phyloP scores from a whole-genome alignment of 306 rosid species.

The Carpinus viminea region DNA sequence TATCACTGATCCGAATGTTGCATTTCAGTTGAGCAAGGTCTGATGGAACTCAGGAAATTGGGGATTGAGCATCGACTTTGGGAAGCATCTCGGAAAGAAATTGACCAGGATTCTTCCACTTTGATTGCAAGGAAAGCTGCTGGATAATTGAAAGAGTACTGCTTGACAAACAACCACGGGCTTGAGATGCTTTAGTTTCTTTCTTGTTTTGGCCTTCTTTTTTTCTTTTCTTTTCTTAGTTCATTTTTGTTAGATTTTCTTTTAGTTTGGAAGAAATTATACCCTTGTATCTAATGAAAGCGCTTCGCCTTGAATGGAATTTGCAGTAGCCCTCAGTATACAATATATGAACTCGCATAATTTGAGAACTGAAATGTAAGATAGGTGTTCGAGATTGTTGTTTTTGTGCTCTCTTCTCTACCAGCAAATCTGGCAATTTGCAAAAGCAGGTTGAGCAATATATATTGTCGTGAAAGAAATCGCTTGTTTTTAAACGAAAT shows the following conservation, averaged over 20 bases:
- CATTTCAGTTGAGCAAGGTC: constrained; percentile 86
- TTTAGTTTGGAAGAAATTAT: not conserved
- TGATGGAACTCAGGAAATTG: constrained; percentile 75
- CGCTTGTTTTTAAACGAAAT: no score
- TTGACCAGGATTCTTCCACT: constrained; percentile 47
- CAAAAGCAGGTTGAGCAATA: no score
- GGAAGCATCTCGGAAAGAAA: constrained; percentile 88
- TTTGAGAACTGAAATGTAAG: no score
- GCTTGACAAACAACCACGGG: constrained; percentile 5
- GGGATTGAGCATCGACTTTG: constrained; percentile 91
- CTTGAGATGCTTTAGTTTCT: not conserved
- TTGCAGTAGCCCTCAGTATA: not conserved
- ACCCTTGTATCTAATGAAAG: not conserved
- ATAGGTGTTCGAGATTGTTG: no score
- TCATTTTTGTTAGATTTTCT: not conserved
- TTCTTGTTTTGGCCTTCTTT: not conserved
- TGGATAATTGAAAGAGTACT: constrained; percentile 10
- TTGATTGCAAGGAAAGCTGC: constrained; percentile 19
- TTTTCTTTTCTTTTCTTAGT: not conserved
- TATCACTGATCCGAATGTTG: constrained; percentile 19
- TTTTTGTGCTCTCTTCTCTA: no score
- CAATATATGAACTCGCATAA: not conserved
- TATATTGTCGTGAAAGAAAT: no score
- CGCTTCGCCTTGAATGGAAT: not conserved
- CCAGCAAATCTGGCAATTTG: no score